Evolutionary conservation across 768 basidiomycete genomes (phyloP), one percentile per base, ranked within the genome.

Genomic region (Leccinum arenicola): DNA sequence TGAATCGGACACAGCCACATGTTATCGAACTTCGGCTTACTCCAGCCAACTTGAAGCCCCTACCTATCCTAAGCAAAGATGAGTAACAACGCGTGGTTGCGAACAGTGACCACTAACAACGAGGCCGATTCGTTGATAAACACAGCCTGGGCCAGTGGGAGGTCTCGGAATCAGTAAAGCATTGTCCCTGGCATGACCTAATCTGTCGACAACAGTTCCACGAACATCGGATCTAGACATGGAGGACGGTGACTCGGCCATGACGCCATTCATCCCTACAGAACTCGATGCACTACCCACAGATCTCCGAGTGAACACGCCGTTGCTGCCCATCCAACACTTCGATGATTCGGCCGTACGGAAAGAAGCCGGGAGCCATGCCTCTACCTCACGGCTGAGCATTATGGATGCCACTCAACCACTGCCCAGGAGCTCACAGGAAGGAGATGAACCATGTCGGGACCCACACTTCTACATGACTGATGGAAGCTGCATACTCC

Each of bases 401-500:
- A 19, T 53, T 8, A 40, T 50, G 29, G 62, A 60, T 21, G 21
- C 60, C 11, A 15, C 53, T 9, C 33, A 43, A 33, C n/a, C 57
- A 31, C 47, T 17, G 10, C 11, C 59, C 12, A 27, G 7, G 23
- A 23, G 38, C 31, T 23, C 61, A 11, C 61, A 59, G 17, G 71
- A 66, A 11, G 21, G 54, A 43, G 50, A 62, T 6, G 38, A 36
- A 7, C 68, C 50, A 12, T 47, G 53, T 33, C 66, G 79, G 54
- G 87, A 90, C 64, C 69, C 76, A n/a, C 69, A 67, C 6, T 90
- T 81, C 65, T 91, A 89, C 68, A 77, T 87, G 59, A 75, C 80
- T 36, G 86, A 89, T 63, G 89, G 88, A 48, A 88, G 86, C 64
- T 88, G 85, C 63, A 76, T 89, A 17, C 68, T 91, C 49, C 75